Percentiles rank a stretch among this genome's conserved stretches.
Evolutionary conservation across 352 stramenopile species (phyloP).

Genomic region (Globisporangium heterothallicum): DNA sequence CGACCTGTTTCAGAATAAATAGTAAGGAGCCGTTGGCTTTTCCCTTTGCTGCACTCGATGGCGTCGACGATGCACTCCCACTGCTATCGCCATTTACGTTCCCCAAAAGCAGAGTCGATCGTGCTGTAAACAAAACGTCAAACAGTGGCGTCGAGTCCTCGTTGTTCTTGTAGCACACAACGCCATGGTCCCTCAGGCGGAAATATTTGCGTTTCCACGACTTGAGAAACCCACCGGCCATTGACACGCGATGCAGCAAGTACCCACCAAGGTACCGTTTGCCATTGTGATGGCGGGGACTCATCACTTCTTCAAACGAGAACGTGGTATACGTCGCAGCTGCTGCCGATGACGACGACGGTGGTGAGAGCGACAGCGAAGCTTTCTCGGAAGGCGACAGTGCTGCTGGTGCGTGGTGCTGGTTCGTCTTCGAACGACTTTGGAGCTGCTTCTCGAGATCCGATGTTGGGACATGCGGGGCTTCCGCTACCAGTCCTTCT

Average conservation of each 20-base stretch:
- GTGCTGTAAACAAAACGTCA: conserved; percentile 48
- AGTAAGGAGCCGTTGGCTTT: conserved; percentile 21
- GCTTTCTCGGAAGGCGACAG: neutral
- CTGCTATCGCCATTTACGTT: conserved; percentile 10
- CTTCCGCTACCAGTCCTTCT: neutral
- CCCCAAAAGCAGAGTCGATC: conserved; percentile 33
- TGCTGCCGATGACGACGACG: neutral
- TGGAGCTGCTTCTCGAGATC: conserved; percentile 8
- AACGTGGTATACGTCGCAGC: conserved; percentile 14
- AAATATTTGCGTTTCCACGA: conserved; percentile 72
- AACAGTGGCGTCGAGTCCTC: conserved; percentile 48
- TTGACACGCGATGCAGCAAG: conserved; percentile 46
- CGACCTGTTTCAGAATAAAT: conserved; percentile 44
- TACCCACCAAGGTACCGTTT: conserved; percentile 52
- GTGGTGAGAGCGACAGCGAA: neutral
- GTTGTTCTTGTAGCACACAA: conserved; percentile 56
- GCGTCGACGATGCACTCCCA: neutral
- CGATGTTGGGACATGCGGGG: neutral
- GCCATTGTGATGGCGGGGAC: conserved; percentile 44
- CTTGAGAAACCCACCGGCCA: conserved; percentile 59
- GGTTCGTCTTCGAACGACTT: neutral
- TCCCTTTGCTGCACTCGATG: conserved; percentile 6
- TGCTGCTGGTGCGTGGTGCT: neutral
- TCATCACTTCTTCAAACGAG: conserved; percentile 47
- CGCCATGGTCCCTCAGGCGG: conserved; percentile 51